Evolutionary conservation across 108 stramenopile genomes (phyloP).

Genomic region (Mediolabrus comicus): DNA sequence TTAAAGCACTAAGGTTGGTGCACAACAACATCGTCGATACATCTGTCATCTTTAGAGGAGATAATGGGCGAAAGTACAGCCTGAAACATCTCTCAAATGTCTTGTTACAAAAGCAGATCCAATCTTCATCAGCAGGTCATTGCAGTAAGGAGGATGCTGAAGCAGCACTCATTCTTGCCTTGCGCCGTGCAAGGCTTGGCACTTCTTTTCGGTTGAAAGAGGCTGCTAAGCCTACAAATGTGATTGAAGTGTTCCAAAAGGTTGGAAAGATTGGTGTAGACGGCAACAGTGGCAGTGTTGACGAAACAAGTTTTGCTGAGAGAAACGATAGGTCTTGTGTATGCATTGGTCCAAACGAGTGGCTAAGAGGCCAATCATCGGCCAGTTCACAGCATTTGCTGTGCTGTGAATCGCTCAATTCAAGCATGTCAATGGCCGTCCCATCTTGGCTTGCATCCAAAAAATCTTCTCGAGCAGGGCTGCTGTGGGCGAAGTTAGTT

Average conservation of each 20-base stretch:
- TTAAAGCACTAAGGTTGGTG: conserved; percentile 69
- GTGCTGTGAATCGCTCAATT: conserved; percentile 49
- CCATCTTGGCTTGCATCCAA: conserved; percentile 59
- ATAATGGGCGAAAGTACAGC: conserved; percentile 68
- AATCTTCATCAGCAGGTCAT: conserved; percentile 52
- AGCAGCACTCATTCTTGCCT: conserved; percentile 66
- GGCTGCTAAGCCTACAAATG: conserved; percentile 20
- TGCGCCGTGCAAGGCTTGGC: conserved; percentile 64
- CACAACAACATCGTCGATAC: conserved; percentile 85
- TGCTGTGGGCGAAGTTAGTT: conserved; percentile 64
- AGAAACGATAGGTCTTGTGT: conserved; percentile 48
- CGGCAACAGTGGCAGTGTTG: conserved; percentile 10
- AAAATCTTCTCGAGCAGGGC: conserved; percentile 40
- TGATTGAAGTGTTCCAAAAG: conserved; percentile 29
- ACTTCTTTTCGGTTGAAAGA: conserved; percentile 55
- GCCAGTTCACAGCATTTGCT: conserved; percentile 62
- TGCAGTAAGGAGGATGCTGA: conserved; percentile 82
- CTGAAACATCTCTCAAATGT: conserved; percentile 57
- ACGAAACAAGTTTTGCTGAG: conserved; percentile 10
- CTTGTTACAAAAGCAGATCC: conserved; percentile 66
- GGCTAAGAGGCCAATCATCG: conserved; percentile 63
- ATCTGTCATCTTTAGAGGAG: conserved; percentile 68
- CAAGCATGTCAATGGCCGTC: conserved; percentile 62
- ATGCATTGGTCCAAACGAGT: conserved; percentile 63
- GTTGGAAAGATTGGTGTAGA: conserved; percentile 2